Conservation (phyloP, 2,329 filamentous ascomycete species). For the Trichoderma asperellum region DNA sequence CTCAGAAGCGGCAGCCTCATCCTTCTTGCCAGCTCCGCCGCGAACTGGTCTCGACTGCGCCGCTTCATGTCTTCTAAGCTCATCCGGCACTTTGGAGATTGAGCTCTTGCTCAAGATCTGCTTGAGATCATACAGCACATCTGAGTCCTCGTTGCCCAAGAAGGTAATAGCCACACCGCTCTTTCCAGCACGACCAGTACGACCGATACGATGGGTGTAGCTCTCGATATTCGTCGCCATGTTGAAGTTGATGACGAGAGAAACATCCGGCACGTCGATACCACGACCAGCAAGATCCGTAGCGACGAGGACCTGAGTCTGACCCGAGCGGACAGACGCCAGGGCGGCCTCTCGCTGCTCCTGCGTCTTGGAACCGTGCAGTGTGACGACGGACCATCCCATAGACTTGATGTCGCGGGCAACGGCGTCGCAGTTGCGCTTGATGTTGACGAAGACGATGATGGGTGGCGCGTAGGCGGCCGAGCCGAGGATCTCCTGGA, state of each 20-base stretch:
- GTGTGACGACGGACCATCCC: slow-evolving; percentile 85
- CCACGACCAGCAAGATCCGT: slow-evolving; percentile 94
- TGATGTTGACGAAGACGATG: slow-evolving; percentile 99
- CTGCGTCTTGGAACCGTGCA: slow-evolving; percentile 96
- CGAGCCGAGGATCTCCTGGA: slow-evolving; percentile 85
- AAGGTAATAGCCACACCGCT: slow-evolving; percentile 96
- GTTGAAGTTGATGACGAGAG: slow-evolving; percentile 97
- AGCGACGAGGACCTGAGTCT: slow-evolving; percentile 86
- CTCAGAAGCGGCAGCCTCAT: slow-evolving; percentile 37
- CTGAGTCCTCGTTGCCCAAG: slow-evolving; percentile 84
- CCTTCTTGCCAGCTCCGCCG: slow-evolving; percentile 39
- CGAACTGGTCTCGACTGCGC: slow-evolving; percentile 78
- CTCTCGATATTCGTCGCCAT: slow-evolving; percentile 92
- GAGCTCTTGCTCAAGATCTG: slow-evolving; percentile 93
- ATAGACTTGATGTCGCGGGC: slow-evolving; percentile 92
- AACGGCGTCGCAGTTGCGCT: slow-evolving; percentile 95
- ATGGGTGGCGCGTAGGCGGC: slow-evolving; percentile 84
- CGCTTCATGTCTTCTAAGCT: slow-evolving; percentile 84
- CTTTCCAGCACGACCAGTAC: slow-evolving; percentile 97
- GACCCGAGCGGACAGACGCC: slow-evolving; percentile 77
- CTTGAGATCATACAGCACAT: slow-evolving; percentile 91
- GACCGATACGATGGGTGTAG: slow-evolving; percentile 95
- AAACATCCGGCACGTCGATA: slow-evolving; percentile 96
- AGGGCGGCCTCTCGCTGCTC: slow-evolving; percentile 96
- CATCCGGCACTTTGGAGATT: slow-evolving; percentile 88